These are phyloP conservation scores for Flaveria robusta DNA, from an alignment of 129 eudicot genomes.

Conservation along the genomic window DNA sequence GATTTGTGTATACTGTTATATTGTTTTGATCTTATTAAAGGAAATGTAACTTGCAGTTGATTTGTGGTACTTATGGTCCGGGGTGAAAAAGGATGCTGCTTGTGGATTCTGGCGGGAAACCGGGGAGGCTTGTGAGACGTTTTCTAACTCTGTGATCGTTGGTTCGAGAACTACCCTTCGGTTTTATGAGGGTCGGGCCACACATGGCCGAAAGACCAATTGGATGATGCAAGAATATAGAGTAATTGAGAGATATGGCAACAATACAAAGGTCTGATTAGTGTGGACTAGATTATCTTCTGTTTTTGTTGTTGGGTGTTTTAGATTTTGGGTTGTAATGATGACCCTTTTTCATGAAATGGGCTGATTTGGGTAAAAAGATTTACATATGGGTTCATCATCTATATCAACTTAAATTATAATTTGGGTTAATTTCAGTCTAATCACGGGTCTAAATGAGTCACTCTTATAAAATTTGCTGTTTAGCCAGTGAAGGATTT, in stretches of 20 bases:
- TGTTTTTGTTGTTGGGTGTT: background rate
- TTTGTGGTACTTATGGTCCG: constrained; percentile 50
- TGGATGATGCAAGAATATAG: constrained; percentile 80
- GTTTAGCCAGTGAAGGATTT: too few species aligned
- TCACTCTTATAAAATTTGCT: background rate
- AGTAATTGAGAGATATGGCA: constrained; percentile 39
- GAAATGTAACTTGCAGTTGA: constrained; percentile 46
- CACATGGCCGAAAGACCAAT: constrained; percentile 46
- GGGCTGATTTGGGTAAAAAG: background rate
- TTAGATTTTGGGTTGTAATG: background rate
- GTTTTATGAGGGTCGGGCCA: constrained; percentile 49
- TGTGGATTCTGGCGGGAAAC: constrained; percentile 62
- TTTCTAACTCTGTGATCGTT: constrained; percentile 46
- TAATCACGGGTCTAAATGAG: background rate
- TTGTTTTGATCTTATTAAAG: background rate
- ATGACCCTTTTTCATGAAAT: too few species aligned
- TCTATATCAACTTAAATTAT: background rate
- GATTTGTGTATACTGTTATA: background rate
- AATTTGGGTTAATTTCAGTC: background rate
- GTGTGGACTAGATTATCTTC: background rate
- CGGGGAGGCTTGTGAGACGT: constrained; percentile 48
- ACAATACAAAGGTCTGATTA: constrained; percentile 39
- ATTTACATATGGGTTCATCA: background rate
- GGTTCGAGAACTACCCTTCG: constrained; percentile 69
- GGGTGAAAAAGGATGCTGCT: constrained; percentile 38